These are phyloP conservation scores for Pleurotus eryngii DNA, from an alignment of 768 basidiomycete species.

Conservation along the genomic window DNA sequence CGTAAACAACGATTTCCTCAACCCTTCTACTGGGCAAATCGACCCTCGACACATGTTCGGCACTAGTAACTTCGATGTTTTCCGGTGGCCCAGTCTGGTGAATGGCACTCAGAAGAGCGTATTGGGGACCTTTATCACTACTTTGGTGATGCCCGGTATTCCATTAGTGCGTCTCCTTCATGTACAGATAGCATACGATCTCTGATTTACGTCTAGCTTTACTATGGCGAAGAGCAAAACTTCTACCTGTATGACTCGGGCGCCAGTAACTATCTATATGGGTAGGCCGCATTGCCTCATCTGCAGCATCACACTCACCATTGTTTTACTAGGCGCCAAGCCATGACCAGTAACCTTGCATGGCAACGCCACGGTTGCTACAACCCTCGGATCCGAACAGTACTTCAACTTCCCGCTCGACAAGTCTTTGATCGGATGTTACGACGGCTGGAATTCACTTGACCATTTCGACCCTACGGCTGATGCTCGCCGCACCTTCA, in stretches of 20 bases:
- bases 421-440: constrained; percentile 73
- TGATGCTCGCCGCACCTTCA: constrained; percentile 68
- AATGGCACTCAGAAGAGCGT: constrained; percentile 79
- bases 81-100: constrained; percentile 87
- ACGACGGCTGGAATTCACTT: constrained; percentile 88
- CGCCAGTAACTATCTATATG: constrained; percentile 91
- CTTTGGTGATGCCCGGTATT: constrained; percentile 84
- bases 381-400: constrained; percentile 79
- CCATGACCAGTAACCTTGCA: constrained; percentile 80
- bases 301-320: not conserved
- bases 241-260: constrained; percentile 85
- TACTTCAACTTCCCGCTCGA: constrained; percentile 94
- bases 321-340: constrained; percentile 65
- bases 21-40: constrained; percentile 55
- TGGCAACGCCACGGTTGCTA: constrained; percentile 97
- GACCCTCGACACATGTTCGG: constrained; percentile 92
- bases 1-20: constrained; percentile 83
- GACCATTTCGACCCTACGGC: constrained; percentile 94
- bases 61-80: constrained; percentile 93
- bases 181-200: constrained; percentile 5
- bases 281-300: constrained; percentile 38
- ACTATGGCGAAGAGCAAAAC: constrained; percentile 91
- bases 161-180: constrained; percentile 49
- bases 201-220: constrained; percentile 42
- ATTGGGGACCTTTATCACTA: constrained; percentile 75